Evolutionary conservation across 495 filamentous ascomycete species (phyloP).

Genomic region (Penicillium verhagenii): DNA sequence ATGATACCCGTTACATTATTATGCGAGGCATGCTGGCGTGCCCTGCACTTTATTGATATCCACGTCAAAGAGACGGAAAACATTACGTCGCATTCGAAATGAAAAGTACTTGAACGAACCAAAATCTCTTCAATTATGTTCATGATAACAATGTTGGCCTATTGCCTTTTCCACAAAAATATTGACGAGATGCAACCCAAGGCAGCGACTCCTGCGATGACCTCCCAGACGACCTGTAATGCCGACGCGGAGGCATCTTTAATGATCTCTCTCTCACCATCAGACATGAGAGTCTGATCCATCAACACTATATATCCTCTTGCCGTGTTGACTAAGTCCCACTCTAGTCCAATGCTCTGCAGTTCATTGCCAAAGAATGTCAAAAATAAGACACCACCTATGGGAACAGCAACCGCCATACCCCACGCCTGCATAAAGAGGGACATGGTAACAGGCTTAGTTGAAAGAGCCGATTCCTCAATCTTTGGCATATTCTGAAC

Average conservation of each 20-base stretch:
- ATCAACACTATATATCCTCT: conserved; percentile 25
- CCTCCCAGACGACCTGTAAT: conserved; percentile 25
- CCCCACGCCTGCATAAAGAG: conserved; percentile 60
- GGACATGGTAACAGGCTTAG: conserved; percentile 47
- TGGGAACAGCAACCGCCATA: conserved; percentile 62
- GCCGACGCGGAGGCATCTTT: conserved; percentile 17
- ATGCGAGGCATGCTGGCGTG: not conserved
- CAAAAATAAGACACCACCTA: conserved; percentile 59
- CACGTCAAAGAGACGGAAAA: too few species aligned
- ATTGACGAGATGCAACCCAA: conserved; percentile 26
- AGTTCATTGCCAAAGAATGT: conserved; percentile 36
- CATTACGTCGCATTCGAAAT: not conserved
- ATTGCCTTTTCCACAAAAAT: conserved; percentile 18
- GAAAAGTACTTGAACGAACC: not conserved
- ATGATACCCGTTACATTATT: not conserved
- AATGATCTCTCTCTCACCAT: conserved; percentile 14
- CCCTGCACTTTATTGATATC: not conserved
- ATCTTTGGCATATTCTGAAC: conserved; percentile 36
- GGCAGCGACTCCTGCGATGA: conserved; percentile 21
- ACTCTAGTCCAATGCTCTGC: conserved; percentile 7
- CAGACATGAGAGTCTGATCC: conserved; percentile 21
- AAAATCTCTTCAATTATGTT: not conserved
- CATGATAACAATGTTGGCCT: not conserved
- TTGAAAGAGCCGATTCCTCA: conserved; percentile 10
- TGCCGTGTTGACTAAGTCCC: conserved; percentile 18